Evolutionary conservation across 2,329 filamentous ascomycete species (phyloP), one percentile per base, ranked within the genome.

Genomic region (Claviceps sorghi): DNA sequence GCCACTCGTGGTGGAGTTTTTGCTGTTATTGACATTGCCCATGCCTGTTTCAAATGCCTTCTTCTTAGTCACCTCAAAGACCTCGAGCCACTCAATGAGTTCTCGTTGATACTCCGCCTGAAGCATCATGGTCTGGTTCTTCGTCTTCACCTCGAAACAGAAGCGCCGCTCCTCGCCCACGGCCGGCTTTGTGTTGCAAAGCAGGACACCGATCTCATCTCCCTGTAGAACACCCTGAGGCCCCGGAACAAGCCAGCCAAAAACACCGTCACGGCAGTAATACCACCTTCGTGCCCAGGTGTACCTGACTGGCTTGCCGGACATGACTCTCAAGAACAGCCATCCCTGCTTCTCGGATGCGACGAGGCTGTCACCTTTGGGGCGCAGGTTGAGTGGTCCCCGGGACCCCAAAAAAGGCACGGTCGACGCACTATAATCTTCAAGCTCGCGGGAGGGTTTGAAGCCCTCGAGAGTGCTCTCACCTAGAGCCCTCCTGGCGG

Each of bases 121-220:
- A 3, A 98, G 74, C 54, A 96, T 72, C 57, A 95, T 82, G 49
- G 84, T 93, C 56, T 86, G 86, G 62, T 88, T 95, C 67, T 96
- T 98, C 2, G 93, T 98, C 73, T 97, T 98, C 62, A 98, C 86
- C 68, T 98, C 93, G 61, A 98, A 96, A 65, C 93, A 97, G 68
- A 97, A 98, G 17, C 93, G 80, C 41, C 93, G 82, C 62, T 98
- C 93, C 68, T 98, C 93, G 58, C 88, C 83, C 50, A 94, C 85
- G 0, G 90, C 89, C 19, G 90, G 89, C 61, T 91, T 88, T 48
- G 93, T 86, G 61, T 88, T 95, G 70, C 93, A 98, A 41, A 98
- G 80, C 50, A 98, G 71, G 3, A 98, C 90, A 42, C 93, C 93
- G 55, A 95, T 95, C 69, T 95, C 89, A 61, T 98, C 93, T 47